Conservation (phyloP, 2,329 filamentous ascomycete genomes). For the Cladosporium phlei region DNA sequence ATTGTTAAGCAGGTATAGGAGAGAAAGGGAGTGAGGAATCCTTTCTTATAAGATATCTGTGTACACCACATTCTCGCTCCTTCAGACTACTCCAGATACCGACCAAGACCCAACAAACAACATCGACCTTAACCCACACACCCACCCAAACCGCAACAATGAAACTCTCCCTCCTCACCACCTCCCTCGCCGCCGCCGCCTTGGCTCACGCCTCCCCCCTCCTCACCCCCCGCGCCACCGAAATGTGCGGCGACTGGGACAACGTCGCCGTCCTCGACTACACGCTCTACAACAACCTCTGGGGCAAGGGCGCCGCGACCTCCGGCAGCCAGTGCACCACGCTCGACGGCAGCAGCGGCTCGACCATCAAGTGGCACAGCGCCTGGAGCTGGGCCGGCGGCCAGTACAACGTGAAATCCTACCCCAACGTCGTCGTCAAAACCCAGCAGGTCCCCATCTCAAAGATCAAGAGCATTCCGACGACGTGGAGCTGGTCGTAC, state of each 20-base stretch:
- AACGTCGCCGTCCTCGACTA: constrained; percentile 28
- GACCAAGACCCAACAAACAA: too few species aligned
- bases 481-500: constrained; percentile 48
- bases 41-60: too few species aligned
- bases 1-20: too few species aligned
- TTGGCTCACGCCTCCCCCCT: constrained; percentile 16
- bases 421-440: constrained; percentile 40
- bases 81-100: too few species aligned
- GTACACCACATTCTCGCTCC: too few species aligned
- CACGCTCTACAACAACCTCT: constrained; percentile 41
- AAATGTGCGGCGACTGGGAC: constrained; percentile 29
- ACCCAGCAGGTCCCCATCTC: constrained; percentile 29
- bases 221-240: constrained; percentile 19
- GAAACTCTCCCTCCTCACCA: constrained; percentile 18
- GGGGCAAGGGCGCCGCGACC: constrained; percentile 37
- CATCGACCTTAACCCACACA: too few species aligned
- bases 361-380: constrained; percentile 41
- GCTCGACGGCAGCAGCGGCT: constrained; percentile 36
- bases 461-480: constrained; percentile 39
- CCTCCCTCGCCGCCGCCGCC: constrained; percentile 15
- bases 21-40: too few species aligned
- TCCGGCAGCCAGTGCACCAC: constrained; percentile 46
- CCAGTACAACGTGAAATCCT: constrained; percentile 38
- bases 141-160: constrained; percentile 9
- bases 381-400: constrained; percentile 31